Percentiles rank a stretch among this genome's conserved stretches.
These are phyloP conservation scores for Geotrichum citri-aurantii DNA, from an alignment of 1,139 yeast species.

Conservation along the genomic window DNA sequence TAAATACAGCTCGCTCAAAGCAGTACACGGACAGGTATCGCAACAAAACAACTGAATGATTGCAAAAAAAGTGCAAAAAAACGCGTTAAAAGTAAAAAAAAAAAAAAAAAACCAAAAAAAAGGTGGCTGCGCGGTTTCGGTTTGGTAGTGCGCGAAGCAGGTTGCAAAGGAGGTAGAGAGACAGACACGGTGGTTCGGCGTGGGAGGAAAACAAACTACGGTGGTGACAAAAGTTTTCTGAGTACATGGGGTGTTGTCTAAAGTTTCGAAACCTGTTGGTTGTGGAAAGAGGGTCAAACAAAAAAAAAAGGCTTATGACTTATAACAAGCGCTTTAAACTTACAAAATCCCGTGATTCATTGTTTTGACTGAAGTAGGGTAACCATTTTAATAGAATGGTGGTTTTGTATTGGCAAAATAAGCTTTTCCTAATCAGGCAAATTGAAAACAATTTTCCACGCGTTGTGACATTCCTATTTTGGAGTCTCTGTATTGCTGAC, in stretches of 20 bases:
- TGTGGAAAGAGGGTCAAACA: not conserved
- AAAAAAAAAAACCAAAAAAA: not conserved
- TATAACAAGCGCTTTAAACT: not conserved
- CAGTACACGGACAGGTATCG: not conserved
- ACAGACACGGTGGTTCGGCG: not conserved
- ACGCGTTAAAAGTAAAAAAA: not conserved
- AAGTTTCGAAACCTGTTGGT: not conserved
- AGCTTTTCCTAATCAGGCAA: not conserved
- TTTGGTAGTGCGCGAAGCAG: not conserved
- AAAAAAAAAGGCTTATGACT: not conserved
- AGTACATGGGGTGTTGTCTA: not conserved
- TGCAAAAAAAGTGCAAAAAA: not conserved
- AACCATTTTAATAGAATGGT: not conserved
- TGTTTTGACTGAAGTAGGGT: not conserved
- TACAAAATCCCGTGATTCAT: no score
- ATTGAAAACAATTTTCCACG: not conserved
- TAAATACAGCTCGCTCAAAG: not conserved
- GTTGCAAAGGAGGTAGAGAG: not conserved
- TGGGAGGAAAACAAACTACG: not conserved
- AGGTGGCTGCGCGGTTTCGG: not conserved
- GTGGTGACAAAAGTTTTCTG: not conserved
- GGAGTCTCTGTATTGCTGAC: not conserved
- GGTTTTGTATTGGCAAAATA: no score
- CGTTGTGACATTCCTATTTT: not conserved
- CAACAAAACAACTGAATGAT: not conserved